Evolutionary conservation across 495 filamentous ascomycete genomes (phyloP).

Genomic region (Penicillium bovifimosum): DNA sequence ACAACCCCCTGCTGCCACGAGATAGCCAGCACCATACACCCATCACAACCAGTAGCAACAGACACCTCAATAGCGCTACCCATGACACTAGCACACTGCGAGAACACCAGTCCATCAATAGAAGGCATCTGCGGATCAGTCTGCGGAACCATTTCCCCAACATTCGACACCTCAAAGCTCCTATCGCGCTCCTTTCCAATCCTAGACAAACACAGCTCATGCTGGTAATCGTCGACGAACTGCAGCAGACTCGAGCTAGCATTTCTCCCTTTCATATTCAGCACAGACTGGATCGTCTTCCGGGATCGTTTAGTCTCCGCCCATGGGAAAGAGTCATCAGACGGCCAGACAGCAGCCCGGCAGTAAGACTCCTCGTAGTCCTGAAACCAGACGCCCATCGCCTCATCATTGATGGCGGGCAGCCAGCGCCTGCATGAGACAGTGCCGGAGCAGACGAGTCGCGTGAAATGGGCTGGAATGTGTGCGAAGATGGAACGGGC

Average conservation of each 20-base stretch:
- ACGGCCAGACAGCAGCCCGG: not conserved
- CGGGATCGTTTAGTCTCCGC: constrained; percentile 30
- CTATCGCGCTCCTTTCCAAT: constrained; percentile 29
- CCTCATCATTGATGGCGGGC: constrained; percentile 26
- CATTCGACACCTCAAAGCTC: constrained; percentile 43
- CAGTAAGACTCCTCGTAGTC: constrained; percentile 18
- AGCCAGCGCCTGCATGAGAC: constrained; percentile 36
- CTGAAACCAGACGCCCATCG: constrained; percentile 37
- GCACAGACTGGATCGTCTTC: constrained; percentile 20
- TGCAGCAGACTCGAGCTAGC: constrained; percentile 32
- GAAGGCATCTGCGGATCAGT: constrained; percentile 16
- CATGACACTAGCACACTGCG: constrained; percentile 41
- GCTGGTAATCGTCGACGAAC: constrained; percentile 29
- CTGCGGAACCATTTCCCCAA: constrained; percentile 31
- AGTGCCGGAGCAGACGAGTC: constrained; percentile 17
- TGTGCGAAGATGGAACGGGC: constrained; percentile 31
- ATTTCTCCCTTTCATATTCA: constrained; percentile 31
- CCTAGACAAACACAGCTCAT: constrained; percentile 27
- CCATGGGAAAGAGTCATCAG: constrained; percentile 28
- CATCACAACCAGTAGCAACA: constrained; percentile 36
- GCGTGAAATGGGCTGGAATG: constrained; percentile 19
- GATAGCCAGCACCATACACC: constrained; percentile 31
- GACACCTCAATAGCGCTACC: constrained; percentile 35
- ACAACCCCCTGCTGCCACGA: constrained; percentile 38
- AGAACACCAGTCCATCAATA: constrained; percentile 37